Evolutionary conservation across 441 rosid species (phyloP).

Genomic region (Gossypium davidsonii): DNA sequence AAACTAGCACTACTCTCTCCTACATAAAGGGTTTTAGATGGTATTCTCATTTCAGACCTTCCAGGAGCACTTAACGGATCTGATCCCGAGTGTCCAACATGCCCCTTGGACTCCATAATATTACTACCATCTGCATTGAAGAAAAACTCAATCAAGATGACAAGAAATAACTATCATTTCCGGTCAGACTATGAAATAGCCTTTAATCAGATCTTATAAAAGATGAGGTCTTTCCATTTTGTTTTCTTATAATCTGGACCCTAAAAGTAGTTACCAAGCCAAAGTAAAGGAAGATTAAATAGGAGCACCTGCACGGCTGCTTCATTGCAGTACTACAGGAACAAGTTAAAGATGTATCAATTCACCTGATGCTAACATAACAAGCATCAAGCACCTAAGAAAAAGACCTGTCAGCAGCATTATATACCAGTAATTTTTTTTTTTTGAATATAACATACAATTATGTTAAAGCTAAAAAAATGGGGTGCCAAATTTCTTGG

Average conservation of each 20-base stretch:
- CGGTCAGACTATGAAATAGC: not conserved
- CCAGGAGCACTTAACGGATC: constrained; percentile 19
- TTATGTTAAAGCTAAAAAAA: not conserved
- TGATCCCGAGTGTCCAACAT: constrained; percentile 17
- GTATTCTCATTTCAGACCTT: constrained; percentile 21
- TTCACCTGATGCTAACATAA: not conserved
- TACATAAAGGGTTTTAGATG: constrained; percentile 14
- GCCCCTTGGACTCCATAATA: constrained; percentile 24
- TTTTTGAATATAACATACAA: too few relatives aligned
- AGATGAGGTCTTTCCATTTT: not conserved
- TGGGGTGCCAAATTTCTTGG: not conserved
- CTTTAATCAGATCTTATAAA: constrained; percentile 10
- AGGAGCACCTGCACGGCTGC: not conserved
- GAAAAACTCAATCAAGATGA: constrained; percentile 28
- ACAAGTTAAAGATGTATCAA: constrained; percentile 13
- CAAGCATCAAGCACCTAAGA: constrained; percentile 14
- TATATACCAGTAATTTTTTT: not conserved
- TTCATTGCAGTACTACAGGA: not conserved
- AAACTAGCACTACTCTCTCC: constrained; percentile 1
- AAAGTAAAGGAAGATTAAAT: not conserved
- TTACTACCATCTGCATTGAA: constrained; percentile 44
- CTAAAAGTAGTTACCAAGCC: constrained; percentile 7
- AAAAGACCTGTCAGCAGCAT: not conserved
- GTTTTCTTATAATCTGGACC: not conserved
- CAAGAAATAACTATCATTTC: not conserved